Evolutionary conservation across 108 stramenopile genomes (phyloP), one percentile per base, ranked within the genome.

Genomic region (Aurantiochytrium sp.): DNA sequence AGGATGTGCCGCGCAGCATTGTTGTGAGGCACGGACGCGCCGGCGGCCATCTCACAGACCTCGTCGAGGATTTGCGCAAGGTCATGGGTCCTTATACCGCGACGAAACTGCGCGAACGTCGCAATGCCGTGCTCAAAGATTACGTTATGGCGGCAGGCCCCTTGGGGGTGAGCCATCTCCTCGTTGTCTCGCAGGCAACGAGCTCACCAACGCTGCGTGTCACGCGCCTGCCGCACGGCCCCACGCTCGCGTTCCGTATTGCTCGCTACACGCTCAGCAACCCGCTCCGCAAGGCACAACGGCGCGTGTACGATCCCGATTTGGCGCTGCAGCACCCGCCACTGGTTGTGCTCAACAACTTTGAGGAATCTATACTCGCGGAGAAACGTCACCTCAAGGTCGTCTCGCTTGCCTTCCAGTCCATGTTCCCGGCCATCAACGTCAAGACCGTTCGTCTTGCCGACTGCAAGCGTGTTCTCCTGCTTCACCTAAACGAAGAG

Each of bases 361-460:
- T 99, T 91, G 97, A 97, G 29, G 97, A 97, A 94, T 95, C 87
- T 16, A 44, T 44, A 16, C 8, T 60, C 3, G 60, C 53, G 5
- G 53, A 21, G 5, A 23, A 93, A 45, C 96, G 96, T 6, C 97
- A 99, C 72, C 95, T 99, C 59, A 98, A 98, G 93, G 88, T 99
- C 35, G 96, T 98, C 96, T 94, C 96, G 47, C 96, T 98, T 69
- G 98, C 98, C 4, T 98, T 99, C 89, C 98, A 99, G 92, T 97
- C 98, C 88, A 97, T 99, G 98, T 99, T 99, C 90, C 98, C 98
- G 58, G 95, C 98, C 2, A 97, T 99, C 59, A 98, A 99, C 93
- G 98, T 99, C 14, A 92, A 94, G 3, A 96, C 94, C 18, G 97
- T 99, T 19, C 95, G 94, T 90, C 94, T 99, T 76, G 91, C 90